These are phyloP conservation scores for Xylaria bambusicola DNA, from an alignment of 495 filamentous ascomycete genomes.

Conservation along the genomic window DNA sequence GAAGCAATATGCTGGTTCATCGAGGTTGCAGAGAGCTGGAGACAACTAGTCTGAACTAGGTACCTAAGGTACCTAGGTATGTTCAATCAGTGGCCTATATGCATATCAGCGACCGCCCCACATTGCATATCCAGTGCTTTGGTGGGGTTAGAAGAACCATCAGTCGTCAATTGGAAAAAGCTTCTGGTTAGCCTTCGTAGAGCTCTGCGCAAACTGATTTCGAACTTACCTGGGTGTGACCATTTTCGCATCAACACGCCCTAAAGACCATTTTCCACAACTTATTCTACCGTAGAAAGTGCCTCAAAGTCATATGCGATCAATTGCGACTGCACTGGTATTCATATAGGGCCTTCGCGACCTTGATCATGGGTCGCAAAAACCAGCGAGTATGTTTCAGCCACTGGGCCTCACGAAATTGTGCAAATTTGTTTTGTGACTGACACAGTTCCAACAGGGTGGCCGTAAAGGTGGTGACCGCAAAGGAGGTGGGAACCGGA, in stretches of 20 bases:
- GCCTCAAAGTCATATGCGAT: not conserved
- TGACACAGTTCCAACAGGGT: conserved; percentile 24
- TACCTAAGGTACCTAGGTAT: too few relatives aligned
- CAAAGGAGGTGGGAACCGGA: conserved; percentile 29
- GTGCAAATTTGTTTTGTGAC: not conserved
- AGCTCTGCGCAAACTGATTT: too few relatives aligned
- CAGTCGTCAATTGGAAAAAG: conserved; percentile 12
- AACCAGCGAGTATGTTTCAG: conserved; percentile 29
- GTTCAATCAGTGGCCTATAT: too few relatives aligned
- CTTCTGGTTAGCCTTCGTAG: too few relatives aligned
- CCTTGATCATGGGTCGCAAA: conserved; percentile 34
- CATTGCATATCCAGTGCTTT: conserved; percentile 11
- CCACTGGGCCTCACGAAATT: not conserved
- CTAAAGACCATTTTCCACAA: too few relatives aligned
- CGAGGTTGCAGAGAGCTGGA: too few relatives aligned
- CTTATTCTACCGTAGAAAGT: too few relatives aligned
- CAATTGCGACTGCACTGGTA: not conserved
- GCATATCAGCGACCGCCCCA: not conserved
- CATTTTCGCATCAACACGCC: too few relatives aligned
- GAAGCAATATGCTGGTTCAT: too few relatives aligned
- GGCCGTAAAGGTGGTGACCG: conserved; percentile 34
- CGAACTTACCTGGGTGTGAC: not conserved
- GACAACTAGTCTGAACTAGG: too few relatives aligned
- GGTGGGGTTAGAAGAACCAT: conserved; percentile 17
- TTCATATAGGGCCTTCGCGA: not conserved